phyloP scores from a whole-genome alignment of 2,329 filamentous ascomycete genomes.

The Trichoderma sp. region DNA sequence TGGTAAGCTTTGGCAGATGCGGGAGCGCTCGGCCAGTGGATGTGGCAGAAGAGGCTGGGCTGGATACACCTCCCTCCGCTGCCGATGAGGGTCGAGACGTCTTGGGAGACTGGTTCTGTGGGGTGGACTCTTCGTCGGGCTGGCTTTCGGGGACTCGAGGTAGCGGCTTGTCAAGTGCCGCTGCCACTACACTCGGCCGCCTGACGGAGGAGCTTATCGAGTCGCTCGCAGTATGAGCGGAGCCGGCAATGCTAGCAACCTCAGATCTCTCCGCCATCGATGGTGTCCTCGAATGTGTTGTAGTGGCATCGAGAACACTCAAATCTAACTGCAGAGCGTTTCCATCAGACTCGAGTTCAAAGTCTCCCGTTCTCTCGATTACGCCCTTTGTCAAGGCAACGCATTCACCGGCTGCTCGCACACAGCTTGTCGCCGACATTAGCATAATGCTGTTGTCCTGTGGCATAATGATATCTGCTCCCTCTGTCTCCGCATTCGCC shows the following conservation, averaged over 20 bases:
- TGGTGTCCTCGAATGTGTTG: conserved; percentile 33
- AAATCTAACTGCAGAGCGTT: conserved; percentile 55
- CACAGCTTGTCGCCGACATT: conserved; percentile 78
- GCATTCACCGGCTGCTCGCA: conserved; percentile 87
- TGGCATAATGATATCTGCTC: conserved; percentile 76
- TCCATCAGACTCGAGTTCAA: conserved; percentile 74
- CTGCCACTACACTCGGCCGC: conserved; percentile 41
- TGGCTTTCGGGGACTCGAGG: conserved; percentile 55
- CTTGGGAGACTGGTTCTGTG: conserved; percentile 33
- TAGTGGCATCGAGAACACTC: conserved; percentile 45
- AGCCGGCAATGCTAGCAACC: conserved; percentile 38
- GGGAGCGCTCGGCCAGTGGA: conserved; percentile 50
- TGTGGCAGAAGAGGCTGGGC: conserved; percentile 45
- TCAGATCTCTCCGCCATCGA: conserved; percentile 37
- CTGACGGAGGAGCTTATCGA: conserved; percentile 37
- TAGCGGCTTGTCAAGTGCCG: conserved; percentile 63
- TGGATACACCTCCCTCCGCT: conserved; percentile 41
- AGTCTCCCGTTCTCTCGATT: conserved; percentile 86
- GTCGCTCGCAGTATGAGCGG: conserved; percentile 37
- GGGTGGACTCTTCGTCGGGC: conserved; percentile 18
- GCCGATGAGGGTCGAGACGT: conserved; percentile 44
- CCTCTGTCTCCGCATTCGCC: conserved; percentile 61
- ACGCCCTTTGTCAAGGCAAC: conserved; percentile 81
- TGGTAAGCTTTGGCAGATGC: conserved; percentile 56
- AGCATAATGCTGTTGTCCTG: conserved; percentile 74